Conservation (phyloP, 2,329 filamentous ascomycete species). For the Aspergillus fischeri region DNA sequence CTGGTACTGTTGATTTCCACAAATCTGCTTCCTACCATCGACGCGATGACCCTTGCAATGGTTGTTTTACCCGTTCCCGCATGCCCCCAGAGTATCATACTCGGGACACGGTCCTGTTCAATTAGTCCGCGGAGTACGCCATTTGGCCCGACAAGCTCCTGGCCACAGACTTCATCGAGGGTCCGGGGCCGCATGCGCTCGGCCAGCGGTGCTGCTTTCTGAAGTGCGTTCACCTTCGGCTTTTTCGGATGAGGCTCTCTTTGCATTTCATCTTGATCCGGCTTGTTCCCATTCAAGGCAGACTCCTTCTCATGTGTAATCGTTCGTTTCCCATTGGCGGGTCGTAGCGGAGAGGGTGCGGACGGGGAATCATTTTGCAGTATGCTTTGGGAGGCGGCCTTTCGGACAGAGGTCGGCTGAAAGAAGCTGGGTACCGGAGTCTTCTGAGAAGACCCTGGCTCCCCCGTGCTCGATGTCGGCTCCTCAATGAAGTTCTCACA, state of each 20-base stretch:
- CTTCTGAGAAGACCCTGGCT: slow-evolving; percentile 33
- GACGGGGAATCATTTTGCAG: slow-evolving; percentile 19
- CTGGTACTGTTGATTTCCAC: slow-evolving; percentile 95
- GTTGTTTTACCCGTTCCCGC: slow-evolving; percentile 54
- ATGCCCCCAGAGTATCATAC: slow-evolving; percentile 80
- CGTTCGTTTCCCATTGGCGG: slow-evolving; percentile 30
- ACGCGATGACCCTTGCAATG: slow-evolving; percentile 85
- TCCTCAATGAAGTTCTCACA: slow-evolving; percentile 65
- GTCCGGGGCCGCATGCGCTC: slow-evolving; percentile 87
- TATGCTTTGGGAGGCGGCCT: slow-evolving; percentile 33
- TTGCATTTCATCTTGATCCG: slow-evolving; percentile 15
- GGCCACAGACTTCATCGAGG: slow-evolving; percentile 83
- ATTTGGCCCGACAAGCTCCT: slow-evolving; percentile 79
- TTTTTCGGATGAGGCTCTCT: slow-evolving; percentile 56
- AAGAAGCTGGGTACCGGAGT: slow-evolving; percentile 52
- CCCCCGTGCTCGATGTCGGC: slow-evolving; percentile 42
- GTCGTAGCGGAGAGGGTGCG: slow-evolving; percentile 23
- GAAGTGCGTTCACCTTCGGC: slow-evolving; percentile 59
- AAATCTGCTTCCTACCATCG: slow-evolving; percentile 76
- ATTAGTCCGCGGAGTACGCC: slow-evolving; percentile 87
- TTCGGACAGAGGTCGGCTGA: slow-evolving; percentile 46
- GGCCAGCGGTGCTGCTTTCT: slow-evolving; percentile 75
- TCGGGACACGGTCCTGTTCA: slow-evolving; percentile 78
- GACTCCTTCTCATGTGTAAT: slow-evolving; percentile 23
- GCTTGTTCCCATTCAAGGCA: slow-evolving; percentile 21